These are phyloP conservation scores for Zygotorulaspora florentina DNA, from an alignment of 805 yeast species.

Conservation along the genomic window DNA sequence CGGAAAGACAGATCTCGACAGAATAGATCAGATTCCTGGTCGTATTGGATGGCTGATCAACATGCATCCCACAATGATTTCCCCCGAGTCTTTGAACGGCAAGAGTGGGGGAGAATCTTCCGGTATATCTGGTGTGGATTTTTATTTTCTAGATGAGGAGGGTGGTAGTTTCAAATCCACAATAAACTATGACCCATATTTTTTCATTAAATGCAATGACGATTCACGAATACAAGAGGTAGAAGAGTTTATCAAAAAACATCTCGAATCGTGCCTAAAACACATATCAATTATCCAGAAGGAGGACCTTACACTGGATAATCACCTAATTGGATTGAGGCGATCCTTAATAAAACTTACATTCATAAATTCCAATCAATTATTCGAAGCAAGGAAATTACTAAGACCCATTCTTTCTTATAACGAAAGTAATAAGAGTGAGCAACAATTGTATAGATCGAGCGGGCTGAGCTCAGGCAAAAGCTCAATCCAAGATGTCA, in stretches of 20 bases:
- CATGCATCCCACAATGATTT: constrained; percentile 82
- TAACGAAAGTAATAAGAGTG: constrained; percentile 57
- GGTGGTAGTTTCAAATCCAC: constrained; percentile 94
- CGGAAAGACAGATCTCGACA: constrained; percentile 16
- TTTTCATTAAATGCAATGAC: constrained; percentile 57
- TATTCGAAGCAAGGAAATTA: constrained; percentile 67
- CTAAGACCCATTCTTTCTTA: constrained; percentile 66
- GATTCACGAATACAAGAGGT: constrained; percentile 53
- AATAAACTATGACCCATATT: constrained; percentile 80
- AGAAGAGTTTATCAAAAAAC: constrained; percentile 74
- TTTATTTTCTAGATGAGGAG: constrained; percentile 90
- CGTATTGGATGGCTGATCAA: constrained; percentile 83
- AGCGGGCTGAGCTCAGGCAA: constrained; percentile 21
- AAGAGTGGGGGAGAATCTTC: constrained; percentile 9
- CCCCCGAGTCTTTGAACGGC: constrained; percentile 39
- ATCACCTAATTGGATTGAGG: constrained; percentile 77
- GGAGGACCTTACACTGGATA: constrained; percentile 78
- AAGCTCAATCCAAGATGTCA: constrained; percentile 49
- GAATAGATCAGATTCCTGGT: constrained; percentile 23
- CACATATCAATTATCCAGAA: constrained; percentile 51
- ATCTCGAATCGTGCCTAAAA: constrained; percentile 62
- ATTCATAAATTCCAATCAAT: constrained; percentile 71
- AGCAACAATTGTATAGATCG: constrained; percentile 55
- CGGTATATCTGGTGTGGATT: constrained; percentile 87
- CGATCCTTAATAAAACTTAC: constrained; percentile 60